Base-by-base conservation (phyloP, 352 stramenopile species). In the Pythium rishiriense region DNA sequence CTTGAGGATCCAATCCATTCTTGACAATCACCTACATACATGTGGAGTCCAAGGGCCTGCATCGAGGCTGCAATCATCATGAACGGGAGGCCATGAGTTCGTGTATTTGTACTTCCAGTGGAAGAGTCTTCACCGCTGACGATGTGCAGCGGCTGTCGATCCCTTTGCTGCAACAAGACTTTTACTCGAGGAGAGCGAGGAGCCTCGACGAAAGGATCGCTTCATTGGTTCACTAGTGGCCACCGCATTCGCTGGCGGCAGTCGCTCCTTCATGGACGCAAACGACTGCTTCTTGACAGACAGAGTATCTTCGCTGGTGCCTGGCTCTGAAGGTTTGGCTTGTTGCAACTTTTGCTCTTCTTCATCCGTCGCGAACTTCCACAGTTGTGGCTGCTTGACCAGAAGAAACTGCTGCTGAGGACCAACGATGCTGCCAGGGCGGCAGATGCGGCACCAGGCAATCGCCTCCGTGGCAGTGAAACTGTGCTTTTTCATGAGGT, bases 381-480 rank as follows among this genome's bases (percentile, higher is more conserved):
- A 58, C 17, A 98, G 88, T 24, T 86, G 60, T 0, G 68, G 57
- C 64, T 98, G 62, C 56, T 98, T 96, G 26, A 89, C 75, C 58
- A 91, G 67, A 41, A 99, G 70, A 63, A 97, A 99, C 51, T 98
- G 89, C 75, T 99, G 97, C 69, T 99, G 97, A 3, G 91, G 90
- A 22, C 97, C 97, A 55, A 98, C 97, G 28, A 99, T 91, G 65
- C 81, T 94, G 17, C 97, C 97, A 17, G 97, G 97, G 15, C 97
- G 81, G 62, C 93, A 98, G 49, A 99, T 93, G 37, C 97, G 85
- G 69, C 97, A 96, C 91, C 93, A 99, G 8, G 89, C 94, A 73
- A 99, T 99, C 8, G 85, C 90, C 78, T 99, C 95, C 0, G 68
- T 72, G 4, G 97, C 96, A 1, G 94, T 98, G 49, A 99, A 95